phyloP scores from a whole-genome alignment of 2,329 filamentous ascomycete genomes.

The Alternaria sp. region DNA sequence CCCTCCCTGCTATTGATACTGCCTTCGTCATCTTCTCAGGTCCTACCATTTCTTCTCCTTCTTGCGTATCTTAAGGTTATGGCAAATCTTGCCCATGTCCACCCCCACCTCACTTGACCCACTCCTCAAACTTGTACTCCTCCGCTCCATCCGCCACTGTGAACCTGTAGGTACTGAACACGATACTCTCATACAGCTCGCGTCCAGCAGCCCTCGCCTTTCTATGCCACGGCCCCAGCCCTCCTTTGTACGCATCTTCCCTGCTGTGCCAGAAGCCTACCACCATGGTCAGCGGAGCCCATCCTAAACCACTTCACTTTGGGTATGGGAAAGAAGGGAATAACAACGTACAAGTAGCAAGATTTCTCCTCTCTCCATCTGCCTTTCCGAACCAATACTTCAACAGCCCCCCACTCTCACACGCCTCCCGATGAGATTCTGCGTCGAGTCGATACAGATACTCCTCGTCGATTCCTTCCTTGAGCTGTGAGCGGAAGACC shows the following conservation, averaged over 20 bases:
- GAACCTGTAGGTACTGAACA: conserved; percentile 55
- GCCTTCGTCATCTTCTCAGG: not conserved
- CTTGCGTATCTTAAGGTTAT: not conserved
- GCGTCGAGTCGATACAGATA: conserved; percentile 77
- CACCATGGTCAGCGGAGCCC: conserved; percentile 16
- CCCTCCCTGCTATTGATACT: not conserved
- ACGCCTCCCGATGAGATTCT: conserved; percentile 80
- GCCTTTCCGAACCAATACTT: conserved; percentile 92
- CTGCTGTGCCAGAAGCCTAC: conserved; percentile 70
- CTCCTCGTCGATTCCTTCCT: conserved; percentile 68
- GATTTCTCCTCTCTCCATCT: conserved; percentile 72
- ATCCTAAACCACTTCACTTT: not conserved
- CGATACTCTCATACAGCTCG: conserved; percentile 54
- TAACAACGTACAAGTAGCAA: conserved; percentile 70
- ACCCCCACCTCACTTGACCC: conserved; percentile 9
- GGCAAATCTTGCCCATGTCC: not conserved
- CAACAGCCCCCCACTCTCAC: conserved; percentile 77
- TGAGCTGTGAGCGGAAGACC: conserved; percentile 78
- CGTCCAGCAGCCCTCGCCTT: conserved; percentile 58
- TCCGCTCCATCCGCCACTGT: conserved; percentile 69
- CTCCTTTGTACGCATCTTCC: conserved; percentile 66
- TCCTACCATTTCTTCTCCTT: not conserved
- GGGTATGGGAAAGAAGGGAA: not conserved
- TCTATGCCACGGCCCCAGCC: conserved; percentile 63
- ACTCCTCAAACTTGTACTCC: conserved; percentile 60